Base-by-base conservation (phyloP, 2,329 filamentous ascomycete genomes). In the Clathrospora elynae region DNA sequence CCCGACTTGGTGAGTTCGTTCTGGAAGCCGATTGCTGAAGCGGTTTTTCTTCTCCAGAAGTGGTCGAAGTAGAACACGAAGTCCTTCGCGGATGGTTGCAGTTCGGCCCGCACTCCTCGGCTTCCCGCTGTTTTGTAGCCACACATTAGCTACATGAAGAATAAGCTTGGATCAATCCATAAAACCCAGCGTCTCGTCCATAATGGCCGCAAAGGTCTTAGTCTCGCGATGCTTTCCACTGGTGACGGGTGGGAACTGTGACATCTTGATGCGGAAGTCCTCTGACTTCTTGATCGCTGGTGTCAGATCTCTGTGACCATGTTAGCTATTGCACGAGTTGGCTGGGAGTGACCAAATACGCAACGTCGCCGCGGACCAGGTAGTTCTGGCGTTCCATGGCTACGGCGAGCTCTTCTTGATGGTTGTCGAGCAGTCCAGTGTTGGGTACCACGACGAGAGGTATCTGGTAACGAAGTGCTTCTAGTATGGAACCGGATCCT, bases 381-480 rank as follows among this genome's bases (percentile, higher is more conserved):
- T 95, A 95, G 16, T 86, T 85, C 55, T 89, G 82, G 16, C 77
- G 73, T 20, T 86, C 81, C 42, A 97, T 79, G 54, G 88, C 85
- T 35, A 84, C 77, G 1, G 92, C 92, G 40, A 99, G 80, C 68
- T 97, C 90, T 13, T 83, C 80, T 71, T 99, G 93, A 66, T 99
- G 93, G 61, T 99, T 92, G 62, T 95, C 85, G 58, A 96, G 79
- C 0, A 99, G 79, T 5, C 77, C 76, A 2, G 83, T 79, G 67
- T 99, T 99, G 2, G 92, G 88, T 2, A 99, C 90, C 1, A 96
- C 89, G 35, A 99, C 80, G n/a, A 97, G 75, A 2, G 88, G 85
- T 0, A 90, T 75, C 10, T 83, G 81, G 37, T 87, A 75, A 29
- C 88, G 83, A 50, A 95, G 81, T 1, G 85, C 89, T 66, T 91